Conservation (phyloP, 768 basidiomycete species). For the Clavulina sp. region DNA sequence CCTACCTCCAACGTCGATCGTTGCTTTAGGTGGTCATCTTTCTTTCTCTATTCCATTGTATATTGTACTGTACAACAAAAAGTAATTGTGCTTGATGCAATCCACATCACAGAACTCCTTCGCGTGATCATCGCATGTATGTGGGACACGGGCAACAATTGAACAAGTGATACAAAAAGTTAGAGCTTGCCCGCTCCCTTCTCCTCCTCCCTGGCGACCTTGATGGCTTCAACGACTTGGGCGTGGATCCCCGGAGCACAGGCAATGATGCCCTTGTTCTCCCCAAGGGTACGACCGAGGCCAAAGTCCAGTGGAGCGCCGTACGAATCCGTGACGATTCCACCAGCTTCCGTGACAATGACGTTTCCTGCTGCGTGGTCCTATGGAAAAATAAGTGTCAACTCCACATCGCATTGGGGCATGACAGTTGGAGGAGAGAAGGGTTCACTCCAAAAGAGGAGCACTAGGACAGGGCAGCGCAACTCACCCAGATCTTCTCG, state of each 20-base stretch:
- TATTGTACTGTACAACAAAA: too few species aligned
- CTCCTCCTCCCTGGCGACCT: conserved; percentile 31
- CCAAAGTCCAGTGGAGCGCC: conserved; percentile 72
- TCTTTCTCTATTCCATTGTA: too few species aligned
- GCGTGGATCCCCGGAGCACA: conserved; percentile 54
- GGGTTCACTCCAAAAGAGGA: not conserved
- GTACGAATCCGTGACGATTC: conserved; percentile 68
- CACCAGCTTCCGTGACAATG: conserved; percentile 78
- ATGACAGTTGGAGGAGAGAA: not conserved
- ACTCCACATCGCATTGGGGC: too few species aligned
- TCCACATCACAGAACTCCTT: too few species aligned
- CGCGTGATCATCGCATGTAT: too few species aligned
- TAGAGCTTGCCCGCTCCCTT: conserved; percentile 7
- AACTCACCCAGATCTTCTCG: conserved; percentile 93
- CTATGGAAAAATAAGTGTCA: too few species aligned
- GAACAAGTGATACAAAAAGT: too few species aligned
- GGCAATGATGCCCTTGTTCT: conserved; percentile 79
- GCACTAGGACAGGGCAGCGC: not conserved
- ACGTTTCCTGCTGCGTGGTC: conserved; percentile 83
- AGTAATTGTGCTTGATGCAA: too few species aligned
- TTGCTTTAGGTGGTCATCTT: too few species aligned
- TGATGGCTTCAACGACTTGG: conserved; percentile 55
- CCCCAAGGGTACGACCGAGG: conserved; percentile 65
- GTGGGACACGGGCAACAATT: too few species aligned
- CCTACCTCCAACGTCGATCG: too few species aligned